Evolutionary conservation across 2,329 filamentous ascomycete species (phyloP).

Genomic region (Fusarium kyushuense): DNA sequence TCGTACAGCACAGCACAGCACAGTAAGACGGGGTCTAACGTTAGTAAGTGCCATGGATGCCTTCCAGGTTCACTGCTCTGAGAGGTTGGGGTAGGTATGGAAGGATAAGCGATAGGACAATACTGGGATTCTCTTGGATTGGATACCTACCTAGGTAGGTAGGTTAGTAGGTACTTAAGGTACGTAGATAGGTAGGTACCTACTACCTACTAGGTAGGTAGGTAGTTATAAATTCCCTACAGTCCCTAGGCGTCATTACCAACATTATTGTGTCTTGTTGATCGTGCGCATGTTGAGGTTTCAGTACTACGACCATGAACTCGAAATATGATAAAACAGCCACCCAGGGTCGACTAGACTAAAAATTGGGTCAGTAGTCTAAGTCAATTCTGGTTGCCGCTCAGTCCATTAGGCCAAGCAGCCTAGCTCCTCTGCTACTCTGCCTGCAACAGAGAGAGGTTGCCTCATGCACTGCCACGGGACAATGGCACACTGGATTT

Average conservation of each 20-base stretch:
- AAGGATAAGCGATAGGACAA: neutral
- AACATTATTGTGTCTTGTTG: neutral
- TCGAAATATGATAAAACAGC: conserved; percentile 19
- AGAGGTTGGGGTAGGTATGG: neutral
- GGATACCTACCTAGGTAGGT: too few species aligned
- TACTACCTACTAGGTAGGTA: neutral
- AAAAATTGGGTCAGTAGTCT: neutral
- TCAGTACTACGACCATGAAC: conserved; percentile 5
- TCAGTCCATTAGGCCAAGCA: neutral
- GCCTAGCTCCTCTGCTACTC: conserved; percentile 11
- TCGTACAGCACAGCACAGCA: conserved; percentile 25
- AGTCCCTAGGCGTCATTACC: neutral
- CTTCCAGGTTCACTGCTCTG: neutral
- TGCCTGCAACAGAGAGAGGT: conserved; percentile 35
- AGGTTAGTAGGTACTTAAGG: too few species aligned
- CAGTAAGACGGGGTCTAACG: conserved; percentile 24
- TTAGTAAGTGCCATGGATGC: neutral
- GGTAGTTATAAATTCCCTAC: neutral
- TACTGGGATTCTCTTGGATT: neutral
- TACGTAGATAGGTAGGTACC: too few species aligned
- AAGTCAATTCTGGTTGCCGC: neutral
- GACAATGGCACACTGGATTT: conserved; percentile 46
- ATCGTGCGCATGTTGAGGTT: neutral
- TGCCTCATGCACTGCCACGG: conserved; percentile 52
- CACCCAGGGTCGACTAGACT: conserved; percentile 14